A percentile compares a stretch with the other conserved stretches of the same genome.
Evolutionary conservation across 2,329 filamentous ascomycete species (phyloP).

Genomic region (Colletotrichum chlorophyti): DNA sequence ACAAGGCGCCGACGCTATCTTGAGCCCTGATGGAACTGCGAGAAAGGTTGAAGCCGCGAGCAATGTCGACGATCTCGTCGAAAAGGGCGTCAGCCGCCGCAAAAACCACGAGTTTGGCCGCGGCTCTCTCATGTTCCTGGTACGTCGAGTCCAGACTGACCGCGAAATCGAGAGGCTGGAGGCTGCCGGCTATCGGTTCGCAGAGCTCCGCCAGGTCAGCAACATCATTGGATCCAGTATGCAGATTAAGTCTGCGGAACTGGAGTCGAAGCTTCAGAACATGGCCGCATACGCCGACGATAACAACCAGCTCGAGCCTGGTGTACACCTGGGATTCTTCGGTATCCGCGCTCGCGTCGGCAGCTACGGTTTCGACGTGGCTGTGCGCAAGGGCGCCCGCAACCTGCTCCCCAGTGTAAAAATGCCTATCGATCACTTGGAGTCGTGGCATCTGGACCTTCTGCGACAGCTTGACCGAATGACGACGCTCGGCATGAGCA

Average conservation of each 20-base stretch:
- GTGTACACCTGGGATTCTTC: slow-evolving; percentile 66
- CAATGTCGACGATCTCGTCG: slow-evolving; percentile 42
- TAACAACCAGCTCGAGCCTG: slow-evolving; percentile 54
- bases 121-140: slow-evolving; percentile 83
- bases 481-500: slow-evolving; percentile 46
- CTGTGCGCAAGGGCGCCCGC: slow-evolving; percentile 61
- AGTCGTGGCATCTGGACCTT: slow-evolving; percentile 61
- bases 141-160: slow-evolving; percentile 64
- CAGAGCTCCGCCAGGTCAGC: slow-evolving; percentile 70
- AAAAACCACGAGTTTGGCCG: slow-evolving; percentile 59
- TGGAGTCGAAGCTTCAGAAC: slow-evolving; percentile 65
- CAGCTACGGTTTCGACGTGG: slow-evolving; percentile 66
- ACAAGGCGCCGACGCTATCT: slow-evolving; percentile 8
- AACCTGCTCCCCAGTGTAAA: slow-evolving; percentile 67
- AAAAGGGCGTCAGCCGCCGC: slow-evolving; percentile 44
- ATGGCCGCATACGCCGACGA: slow-evolving; percentile 67
- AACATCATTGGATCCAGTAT: slow-evolving; percentile 74
- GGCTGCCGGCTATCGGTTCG: slow-evolving; percentile 80
- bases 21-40: slow-evolving; percentile 27
- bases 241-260: slow-evolving; percentile 71
- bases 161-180: slow-evolving; percentile 70
- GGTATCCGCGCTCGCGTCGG: slow-evolving; percentile 59
- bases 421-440: slow-evolving; percentile 59
- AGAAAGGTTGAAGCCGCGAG: slow-evolving; percentile 12
- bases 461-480: slow-evolving; percentile 56